Evolutionary conservation across 2,329 filamentous ascomycete species (phyloP).

Genomic region (Trichoderma sp.): DNA sequence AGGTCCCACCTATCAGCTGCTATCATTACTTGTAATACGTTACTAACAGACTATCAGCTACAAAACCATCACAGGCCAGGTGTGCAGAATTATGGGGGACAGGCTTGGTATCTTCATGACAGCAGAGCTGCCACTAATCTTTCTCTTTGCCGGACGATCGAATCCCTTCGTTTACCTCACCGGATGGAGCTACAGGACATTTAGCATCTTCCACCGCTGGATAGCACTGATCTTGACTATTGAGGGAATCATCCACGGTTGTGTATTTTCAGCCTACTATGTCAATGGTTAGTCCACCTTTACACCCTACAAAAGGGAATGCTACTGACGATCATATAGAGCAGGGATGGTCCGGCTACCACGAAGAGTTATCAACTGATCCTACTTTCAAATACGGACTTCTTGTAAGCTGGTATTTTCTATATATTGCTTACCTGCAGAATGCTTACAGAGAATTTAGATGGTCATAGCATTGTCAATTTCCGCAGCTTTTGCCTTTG

Average conservation of each 20-base stretch:
- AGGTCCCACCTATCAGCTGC: constrained; percentile 16
- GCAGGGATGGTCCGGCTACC: constrained; percentile 26
- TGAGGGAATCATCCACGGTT: constrained; percentile 56
- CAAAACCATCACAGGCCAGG: constrained; percentile 33
- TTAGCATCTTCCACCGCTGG: constrained; percentile 64
- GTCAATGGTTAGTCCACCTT: constrained; percentile 20
- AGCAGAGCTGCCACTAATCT: constrained; percentile 60
- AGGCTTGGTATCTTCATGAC: constrained; percentile 60
- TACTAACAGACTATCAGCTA: constrained; percentile 32
- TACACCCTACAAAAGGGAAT: neutral
- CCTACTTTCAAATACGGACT: constrained; percentile 21
- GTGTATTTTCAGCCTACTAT: constrained; percentile 29
- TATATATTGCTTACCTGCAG: too few relatives aligned
- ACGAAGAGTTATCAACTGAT: constrained; percentile 17
- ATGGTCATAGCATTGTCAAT: constrained; percentile 24
- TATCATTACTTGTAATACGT: neutral
- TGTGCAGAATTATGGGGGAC: constrained; percentile 55
- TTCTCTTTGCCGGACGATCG: constrained; percentile 64
- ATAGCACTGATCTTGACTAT: constrained; percentile 59
- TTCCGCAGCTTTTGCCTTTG: constrained; percentile 13
- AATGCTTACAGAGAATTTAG: neutral
- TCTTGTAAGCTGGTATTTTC: constrained; percentile 4
- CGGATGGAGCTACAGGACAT: constrained; percentile 64
- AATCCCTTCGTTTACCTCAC: constrained; percentile 63
- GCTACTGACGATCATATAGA: neutral